These are phyloP conservation scores for Penicillium riverlandense DNA, from an alignment of 495 filamentous ascomycete genomes.

Conservation along the genomic window DNA sequence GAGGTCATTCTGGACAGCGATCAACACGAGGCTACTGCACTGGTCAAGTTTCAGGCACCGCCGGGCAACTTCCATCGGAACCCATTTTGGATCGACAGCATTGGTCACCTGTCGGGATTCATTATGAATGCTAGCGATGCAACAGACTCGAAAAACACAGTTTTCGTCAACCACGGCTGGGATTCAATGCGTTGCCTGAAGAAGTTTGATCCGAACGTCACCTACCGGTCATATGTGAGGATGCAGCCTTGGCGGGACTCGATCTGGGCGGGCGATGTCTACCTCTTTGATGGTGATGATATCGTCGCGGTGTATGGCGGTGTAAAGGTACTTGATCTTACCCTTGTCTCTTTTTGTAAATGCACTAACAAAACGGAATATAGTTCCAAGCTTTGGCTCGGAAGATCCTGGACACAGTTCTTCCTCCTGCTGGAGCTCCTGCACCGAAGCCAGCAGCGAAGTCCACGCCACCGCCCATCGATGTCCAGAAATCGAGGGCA, in stretches of 20 bases:
- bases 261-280: slow-evolving; percentile 46
- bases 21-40: slow-evolving; percentile 63
- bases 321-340: slow-evolving; percentile 41
- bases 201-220: slow-evolving; percentile 53
- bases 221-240: slow-evolving; percentile 64
- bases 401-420: slow-evolving; percentile 56
- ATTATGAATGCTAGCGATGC: slow-evolving; percentile 73
- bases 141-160: slow-evolving; percentile 59
- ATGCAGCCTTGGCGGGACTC: slow-evolving; percentile 46
- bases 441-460: slow-evolving; percentile 16
- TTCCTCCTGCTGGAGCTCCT: slow-evolving; percentile 50
- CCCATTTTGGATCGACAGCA: slow-evolving; percentile 69
- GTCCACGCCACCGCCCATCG: slow-evolving; percentile 25
- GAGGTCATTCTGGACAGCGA: slow-evolving; percentile 70
- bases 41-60: slow-evolving; percentile 57
- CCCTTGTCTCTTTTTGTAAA: neutral
- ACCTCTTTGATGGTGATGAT: slow-evolving; percentile 46
- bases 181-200: slow-evolving; percentile 64
- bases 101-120: slow-evolving; percentile 61
- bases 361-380: slow-evolving; percentile 16
- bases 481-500: slow-evolving; percentile 29
- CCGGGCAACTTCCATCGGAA: slow-evolving; percentile 59
- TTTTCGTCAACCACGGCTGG: slow-evolving; percentile 75
- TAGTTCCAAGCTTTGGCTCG: slow-evolving; percentile 61
- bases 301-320: slow-evolving; percentile 63